Conservation (phyloP, 805 yeast genomes). For the Saturnispora quitensis region DNA sequence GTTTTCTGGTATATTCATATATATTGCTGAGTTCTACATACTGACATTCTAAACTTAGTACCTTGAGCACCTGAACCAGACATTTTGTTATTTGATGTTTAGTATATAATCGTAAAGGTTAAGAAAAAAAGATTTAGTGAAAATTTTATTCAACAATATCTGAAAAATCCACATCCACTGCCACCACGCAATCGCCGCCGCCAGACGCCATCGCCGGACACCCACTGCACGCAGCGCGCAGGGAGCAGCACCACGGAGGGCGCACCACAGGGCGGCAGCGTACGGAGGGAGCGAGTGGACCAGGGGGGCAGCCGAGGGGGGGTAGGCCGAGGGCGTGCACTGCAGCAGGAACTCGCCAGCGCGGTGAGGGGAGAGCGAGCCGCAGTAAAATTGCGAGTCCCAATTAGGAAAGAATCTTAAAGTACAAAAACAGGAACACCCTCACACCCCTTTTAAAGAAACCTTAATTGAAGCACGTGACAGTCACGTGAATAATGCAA, state of each 20-base stretch:
- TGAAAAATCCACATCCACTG: neutral
- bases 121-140: neutral
- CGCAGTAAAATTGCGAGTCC: neutral
- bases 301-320: neutral
- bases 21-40: slow-evolving; percentile 39
- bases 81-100: slow-evolving; percentile 37
- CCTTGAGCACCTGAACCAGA: slow-evolving; percentile 96
- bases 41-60: slow-evolving; percentile 99
- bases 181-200: neutral
- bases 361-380: neutral
- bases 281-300: neutral
- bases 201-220: neutral
- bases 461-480: slow-evolving; percentile 1
- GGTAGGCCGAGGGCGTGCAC: neutral
- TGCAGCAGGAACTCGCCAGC: neutral
- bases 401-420: neutral
- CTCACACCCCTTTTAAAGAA: neutral
- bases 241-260: neutral
- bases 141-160: neutral
- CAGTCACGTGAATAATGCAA: neutral
- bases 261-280: neutral
- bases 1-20: neutral
- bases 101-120: neutral
- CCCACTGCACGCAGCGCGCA: neutral
- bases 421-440: neutral